These are phyloP conservation scores for Pouteria campechiana DNA, from an alignment of 179 eudicot genomes.

Conservation along the genomic window DNA sequence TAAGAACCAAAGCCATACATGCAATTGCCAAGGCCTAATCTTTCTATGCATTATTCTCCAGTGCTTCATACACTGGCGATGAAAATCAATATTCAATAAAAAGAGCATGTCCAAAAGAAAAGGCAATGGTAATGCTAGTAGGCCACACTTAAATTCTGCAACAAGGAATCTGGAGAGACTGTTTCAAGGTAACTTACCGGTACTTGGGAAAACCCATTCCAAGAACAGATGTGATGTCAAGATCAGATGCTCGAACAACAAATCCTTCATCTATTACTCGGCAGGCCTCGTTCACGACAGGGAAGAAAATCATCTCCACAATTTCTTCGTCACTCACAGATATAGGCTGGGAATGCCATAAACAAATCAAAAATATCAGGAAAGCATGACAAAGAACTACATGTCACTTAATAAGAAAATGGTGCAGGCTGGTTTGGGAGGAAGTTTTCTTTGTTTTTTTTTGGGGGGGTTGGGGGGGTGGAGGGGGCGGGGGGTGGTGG, in stretches of 20 bases:
- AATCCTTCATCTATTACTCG: slow-evolving; percentile 88
- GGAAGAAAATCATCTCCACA: slow-evolving; percentile 84
- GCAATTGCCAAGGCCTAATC: not conserved
- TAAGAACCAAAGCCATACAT: not conserved
- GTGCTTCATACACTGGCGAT: not conserved
- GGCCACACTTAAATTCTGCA: too few relatives aligned
- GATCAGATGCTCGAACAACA: slow-evolving; percentile 93
- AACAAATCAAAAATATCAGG: slow-evolving; percentile 1
- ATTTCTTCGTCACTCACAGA: slow-evolving; percentile 71
- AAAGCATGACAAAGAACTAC: not conserved
- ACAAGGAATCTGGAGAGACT: too few relatives aligned
- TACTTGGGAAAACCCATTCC: slow-evolving; percentile 98
- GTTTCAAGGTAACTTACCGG: slow-evolving; percentile 44
- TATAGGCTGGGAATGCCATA: slow-evolving; percentile 51
- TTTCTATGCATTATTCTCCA: not conserved
- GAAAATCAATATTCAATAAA: not conserved
- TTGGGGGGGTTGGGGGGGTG: not conserved
- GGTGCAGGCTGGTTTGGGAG: too few relatives aligned
- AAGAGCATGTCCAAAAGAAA: not conserved
- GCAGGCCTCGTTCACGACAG: slow-evolving; percentile 95
- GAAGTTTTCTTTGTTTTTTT: too few relatives aligned
- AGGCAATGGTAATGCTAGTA: not conserved
- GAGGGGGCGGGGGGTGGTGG: too few relatives aligned
- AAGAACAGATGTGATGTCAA: slow-evolving; percentile 82
- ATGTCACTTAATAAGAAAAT: not conserved